A percentile compares a stretch with the other conserved stretches of the same genome.
Evolutionary conservation across 306 rosid genomes (phyloP).

Genomic region (Fragaria vesca): DNA sequence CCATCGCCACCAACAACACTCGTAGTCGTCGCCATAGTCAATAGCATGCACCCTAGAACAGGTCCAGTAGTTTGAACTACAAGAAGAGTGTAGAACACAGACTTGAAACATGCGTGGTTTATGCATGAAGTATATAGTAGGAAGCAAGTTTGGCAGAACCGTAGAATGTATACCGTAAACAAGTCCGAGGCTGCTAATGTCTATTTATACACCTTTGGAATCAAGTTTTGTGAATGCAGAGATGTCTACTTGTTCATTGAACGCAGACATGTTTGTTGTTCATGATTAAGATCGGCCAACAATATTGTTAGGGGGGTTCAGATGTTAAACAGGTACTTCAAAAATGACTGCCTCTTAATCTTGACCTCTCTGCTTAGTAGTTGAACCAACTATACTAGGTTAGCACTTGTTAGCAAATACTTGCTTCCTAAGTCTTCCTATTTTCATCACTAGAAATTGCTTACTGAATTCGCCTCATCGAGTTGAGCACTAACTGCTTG

Average conservation of each 20-base stretch:
- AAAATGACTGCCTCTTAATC: neutral
- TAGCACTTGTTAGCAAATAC: neutral
- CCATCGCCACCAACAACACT: neutral
- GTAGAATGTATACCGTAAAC: neutral
- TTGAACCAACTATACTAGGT: neutral
- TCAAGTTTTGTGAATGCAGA: neutral
- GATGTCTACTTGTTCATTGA: neutral
- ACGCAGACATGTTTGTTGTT: neutral
- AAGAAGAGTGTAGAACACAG: neutral
- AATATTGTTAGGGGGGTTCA: neutral
- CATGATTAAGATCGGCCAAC: neutral
- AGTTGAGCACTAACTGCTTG: slow-evolving; percentile 32
- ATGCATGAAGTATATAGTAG: neutral
- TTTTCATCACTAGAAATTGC: neutral
- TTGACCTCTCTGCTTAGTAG: neutral
- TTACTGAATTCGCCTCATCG: neutral
- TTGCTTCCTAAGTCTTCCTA: neutral
- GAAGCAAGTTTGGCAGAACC: neutral
- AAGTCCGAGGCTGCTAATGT: neutral
- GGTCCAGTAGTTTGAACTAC: neutral
- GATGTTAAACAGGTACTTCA: neutral
- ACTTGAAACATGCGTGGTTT: neutral
- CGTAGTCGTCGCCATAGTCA: neutral
- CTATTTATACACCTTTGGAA: neutral
- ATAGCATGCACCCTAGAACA: neutral